A percentile compares a stretch with the other conserved stretches of the same genome.
Conservation (phyloP, 83 land plant species). For the Isoetes engelmannii region DNA sequence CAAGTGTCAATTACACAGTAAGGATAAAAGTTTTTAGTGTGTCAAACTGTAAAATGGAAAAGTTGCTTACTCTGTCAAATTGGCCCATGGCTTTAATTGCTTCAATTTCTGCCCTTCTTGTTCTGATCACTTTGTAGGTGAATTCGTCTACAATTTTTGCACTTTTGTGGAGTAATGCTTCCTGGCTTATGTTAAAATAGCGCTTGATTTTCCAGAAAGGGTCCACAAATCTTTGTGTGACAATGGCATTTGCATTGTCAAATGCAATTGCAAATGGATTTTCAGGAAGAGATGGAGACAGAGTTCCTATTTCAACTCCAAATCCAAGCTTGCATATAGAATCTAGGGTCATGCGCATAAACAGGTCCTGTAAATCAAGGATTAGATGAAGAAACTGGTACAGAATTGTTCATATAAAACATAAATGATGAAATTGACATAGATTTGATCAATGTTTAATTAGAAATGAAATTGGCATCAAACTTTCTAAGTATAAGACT, state of each 20-base stretch:
- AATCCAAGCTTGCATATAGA: slow-evolving; percentile 15
- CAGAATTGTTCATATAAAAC: neutral
- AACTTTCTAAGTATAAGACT: neutral
- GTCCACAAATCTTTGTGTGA: slow-evolving; percentile 33
- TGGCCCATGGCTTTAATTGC: slow-evolving; percentile 7
- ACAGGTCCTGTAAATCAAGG: neutral
- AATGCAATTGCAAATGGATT: slow-evolving; percentile 44
- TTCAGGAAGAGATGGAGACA: slow-evolving; percentile 19
- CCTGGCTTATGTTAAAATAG: slow-evolving; percentile 41
- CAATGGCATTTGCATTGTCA: slow-evolving; percentile 37
- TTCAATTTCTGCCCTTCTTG: slow-evolving; percentile 20
- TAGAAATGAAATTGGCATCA: no score
- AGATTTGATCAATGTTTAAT: neutral
- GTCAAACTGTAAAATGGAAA: no score
- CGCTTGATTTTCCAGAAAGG: slow-evolving; percentile 42
- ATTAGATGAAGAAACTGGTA: neutral
- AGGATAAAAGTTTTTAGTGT: no score
- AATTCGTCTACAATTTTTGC: slow-evolving; percentile 34
- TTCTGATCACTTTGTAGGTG: slow-evolving; percentile 37
- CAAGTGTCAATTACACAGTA: no score
- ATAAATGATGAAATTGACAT: neutral
- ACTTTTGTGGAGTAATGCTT: slow-evolving; percentile 38
- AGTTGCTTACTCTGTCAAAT: no score
- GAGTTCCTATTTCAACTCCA: slow-evolving; percentile 40
- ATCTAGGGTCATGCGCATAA: neutral